Evolutionary conservation across 73 alveolate genomes (phyloP), one percentile per base, ranked within the genome.

Genomic region (Blepharisma stoltei): DNA sequence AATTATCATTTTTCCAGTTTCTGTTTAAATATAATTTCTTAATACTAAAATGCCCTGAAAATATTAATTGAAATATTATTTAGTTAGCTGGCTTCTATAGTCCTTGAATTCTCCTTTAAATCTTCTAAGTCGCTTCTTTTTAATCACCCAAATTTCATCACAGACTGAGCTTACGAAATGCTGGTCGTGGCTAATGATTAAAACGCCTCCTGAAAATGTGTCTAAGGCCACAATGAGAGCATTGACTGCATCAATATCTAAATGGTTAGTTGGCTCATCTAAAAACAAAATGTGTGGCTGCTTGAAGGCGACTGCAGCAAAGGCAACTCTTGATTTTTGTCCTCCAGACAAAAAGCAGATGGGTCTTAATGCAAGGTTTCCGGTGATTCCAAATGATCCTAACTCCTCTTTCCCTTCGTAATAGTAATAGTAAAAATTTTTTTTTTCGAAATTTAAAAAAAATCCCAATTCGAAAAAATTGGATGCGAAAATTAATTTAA

Each of bases 231-330:
- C 91, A 81, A 91, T 91, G 78, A 97, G 92, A 6, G 99, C 99
- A 92, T 95, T 95, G 65, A 97, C 96, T 43, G 99, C 99, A 83
- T 97, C 99, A 54, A 97, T 92, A 85, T 97, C 99, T 84, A 97
- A 85, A 80, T 97, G 99, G 84, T 97, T 97, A 37, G 99, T 97
- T 65, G 99, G 99, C 91, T 97, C 99, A 89, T 97, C 99, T 94
- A 97, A 84, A 71, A 97, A 83, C 71, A 97, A 86, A 50, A 97
- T 95, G 82, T 97, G 98, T 18, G 99, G 99, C 84, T 95, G 93
- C 67, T 86, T 89, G 91, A 93, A 90, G 81, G 97, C 96, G 50
- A 97, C 94, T 89, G 96, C 81, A 7, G 99, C 98, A 77, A 97
- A 90, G 44, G 98, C 96, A n/a, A 97, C 99, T 89, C 99, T 87